phyloP scores from a whole-genome alignment of 768 basidiomycete genomes.

The Ramaria sp. region DNA sequence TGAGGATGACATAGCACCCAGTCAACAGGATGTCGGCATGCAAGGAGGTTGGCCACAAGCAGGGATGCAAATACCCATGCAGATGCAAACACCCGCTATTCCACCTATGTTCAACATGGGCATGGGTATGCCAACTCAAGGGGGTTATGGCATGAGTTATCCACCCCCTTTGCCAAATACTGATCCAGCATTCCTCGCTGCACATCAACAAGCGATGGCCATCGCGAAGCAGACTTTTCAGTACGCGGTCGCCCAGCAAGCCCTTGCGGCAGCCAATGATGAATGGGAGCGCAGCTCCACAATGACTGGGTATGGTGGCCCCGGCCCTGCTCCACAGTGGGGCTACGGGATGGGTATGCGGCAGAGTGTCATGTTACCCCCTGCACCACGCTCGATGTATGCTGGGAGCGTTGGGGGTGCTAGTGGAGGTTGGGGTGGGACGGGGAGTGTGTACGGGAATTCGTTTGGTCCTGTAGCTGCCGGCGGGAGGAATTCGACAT shows the following conservation, averaged over 20 bases:
- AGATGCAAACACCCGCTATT: constrained; percentile 34
- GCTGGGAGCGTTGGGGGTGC: constrained; percentile 24
- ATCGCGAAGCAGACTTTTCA: constrained; percentile 84
- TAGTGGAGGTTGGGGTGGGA: constrained; percentile 28
- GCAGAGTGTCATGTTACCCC: constrained; percentile 42
- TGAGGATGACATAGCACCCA: constrained; percentile 28
- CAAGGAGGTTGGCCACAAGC: constrained; percentile 15
- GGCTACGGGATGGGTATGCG: constrained; percentile 25
- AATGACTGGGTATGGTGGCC: constrained; percentile 10
- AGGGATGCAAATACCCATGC: constrained; percentile 23
- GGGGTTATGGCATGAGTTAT: constrained; percentile 19
- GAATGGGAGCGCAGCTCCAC: constrained; percentile 78
- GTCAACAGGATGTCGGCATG: constrained; percentile 13
- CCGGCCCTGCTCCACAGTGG: constrained; percentile 10
- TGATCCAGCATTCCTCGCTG: constrained; percentile 52
- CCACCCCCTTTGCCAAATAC: constrained; percentile 25
- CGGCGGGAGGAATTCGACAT: constrained; percentile 1
- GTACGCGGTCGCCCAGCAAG: constrained; percentile 83
- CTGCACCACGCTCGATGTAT: constrained; percentile 43
- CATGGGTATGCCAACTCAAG: constrained; percentile 25
- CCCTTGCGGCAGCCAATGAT: constrained; percentile 78
- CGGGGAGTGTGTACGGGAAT: constrained; percentile 65
- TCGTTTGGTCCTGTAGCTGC: constrained; percentile 33
- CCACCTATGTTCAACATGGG: constrained; percentile 18
- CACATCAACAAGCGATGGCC: constrained; percentile 84